Base-by-base conservation (phyloP, 129 eudicot genomes). In the Helichrysum umbraculigerum region DNA sequence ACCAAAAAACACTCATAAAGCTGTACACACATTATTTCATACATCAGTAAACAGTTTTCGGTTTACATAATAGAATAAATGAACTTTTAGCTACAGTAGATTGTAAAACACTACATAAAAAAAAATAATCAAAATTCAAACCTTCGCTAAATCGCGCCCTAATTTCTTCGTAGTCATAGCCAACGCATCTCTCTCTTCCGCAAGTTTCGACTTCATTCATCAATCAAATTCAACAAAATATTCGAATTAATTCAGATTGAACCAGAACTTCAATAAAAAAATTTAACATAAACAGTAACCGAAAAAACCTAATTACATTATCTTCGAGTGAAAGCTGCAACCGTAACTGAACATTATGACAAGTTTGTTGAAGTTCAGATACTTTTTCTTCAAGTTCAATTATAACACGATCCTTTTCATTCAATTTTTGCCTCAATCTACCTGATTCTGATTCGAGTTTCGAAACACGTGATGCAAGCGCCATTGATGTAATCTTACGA, bases 401-500 rank as follows among this genome's bases (percentile, higher is more conserved):
- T 19, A 93, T 71, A 3, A 79, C 56, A 0, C 88, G 83, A 67
- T 93, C 98, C 20, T 87, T 87, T n/a, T 91, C 98, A 37, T 54
- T 58, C 35, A 91, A 57, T 52, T 79, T 84, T 58, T 84, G 85
- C 71, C 86, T 79, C 74, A 93, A 68, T 66, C 62, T 73, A n/a
- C 73, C 90, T 8, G 88, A 59, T 32, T 93, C 98, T 41, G 91
- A 28, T 79, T 93, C 98, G 56, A 93, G 85, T n/a, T 87, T 93
- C 1, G 97, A 82, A 0, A 93, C 98, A 56, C 98, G 93, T 5
- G 98, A 87, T 5, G 97, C 98, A 51, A 93, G 85, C 51, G 98
- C 98, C 96, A 93, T 88, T 75, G 98, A 93, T 34, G 98, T 93
- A 50, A 93, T 87, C 89, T 93, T 93, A 21, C 98, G 84, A 51